These are phyloP conservation scores for Eucalyptus marginata DNA, from an alignment of 345 rosid species.

Conservation along the genomic window DNA sequence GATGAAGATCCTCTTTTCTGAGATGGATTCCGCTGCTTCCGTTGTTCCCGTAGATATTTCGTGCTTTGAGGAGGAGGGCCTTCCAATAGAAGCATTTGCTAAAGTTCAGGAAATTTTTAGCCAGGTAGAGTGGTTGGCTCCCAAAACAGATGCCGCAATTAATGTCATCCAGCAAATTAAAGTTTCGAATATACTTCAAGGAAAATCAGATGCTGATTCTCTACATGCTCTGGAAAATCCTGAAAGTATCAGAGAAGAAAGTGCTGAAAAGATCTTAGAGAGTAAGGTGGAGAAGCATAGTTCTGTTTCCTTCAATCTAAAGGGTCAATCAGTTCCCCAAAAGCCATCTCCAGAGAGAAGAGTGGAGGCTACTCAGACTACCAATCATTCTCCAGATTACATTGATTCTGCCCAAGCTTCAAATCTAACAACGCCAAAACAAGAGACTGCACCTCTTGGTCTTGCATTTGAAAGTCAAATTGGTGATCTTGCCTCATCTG, in stretches of 20 bases:
- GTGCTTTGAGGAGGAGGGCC: constrained; percentile 73
- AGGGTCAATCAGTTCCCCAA: constrained; percentile 3
- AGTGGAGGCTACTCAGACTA: neutral
- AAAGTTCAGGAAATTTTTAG: constrained; percentile 89
- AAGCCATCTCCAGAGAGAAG: constrained; percentile 4
- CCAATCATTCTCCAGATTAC: neutral
- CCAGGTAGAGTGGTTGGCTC: constrained; percentile 72
- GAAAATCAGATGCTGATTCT: constrained; percentile 16
- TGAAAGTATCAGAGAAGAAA: constrained; percentile 21
- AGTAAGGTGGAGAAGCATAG: neutral
- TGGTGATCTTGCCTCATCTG: constrained; percentile 6
- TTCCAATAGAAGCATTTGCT: constrained; percentile 83
- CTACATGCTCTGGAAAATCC: constrained; percentile 15
- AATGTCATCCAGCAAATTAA: constrained; percentile 69
- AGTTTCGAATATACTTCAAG: constrained; percentile 41
- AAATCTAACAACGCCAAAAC: constrained; percentile 5
- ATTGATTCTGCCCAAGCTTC: constrained; percentile 5
- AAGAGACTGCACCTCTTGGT: constrained; percentile 13
- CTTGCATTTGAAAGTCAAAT: constrained; percentile 3
- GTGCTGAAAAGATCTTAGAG: neutral
- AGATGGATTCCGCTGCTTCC: constrained; percentile 79
- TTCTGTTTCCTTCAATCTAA: constrained; percentile 15
- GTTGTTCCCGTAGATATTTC: constrained; percentile 45
- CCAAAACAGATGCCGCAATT: constrained; percentile 54
- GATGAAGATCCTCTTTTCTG: constrained; percentile 88